phyloP scores from a whole-genome alignment of 441 rosid genomes.

The Adansonia madagascariensis region DNA sequence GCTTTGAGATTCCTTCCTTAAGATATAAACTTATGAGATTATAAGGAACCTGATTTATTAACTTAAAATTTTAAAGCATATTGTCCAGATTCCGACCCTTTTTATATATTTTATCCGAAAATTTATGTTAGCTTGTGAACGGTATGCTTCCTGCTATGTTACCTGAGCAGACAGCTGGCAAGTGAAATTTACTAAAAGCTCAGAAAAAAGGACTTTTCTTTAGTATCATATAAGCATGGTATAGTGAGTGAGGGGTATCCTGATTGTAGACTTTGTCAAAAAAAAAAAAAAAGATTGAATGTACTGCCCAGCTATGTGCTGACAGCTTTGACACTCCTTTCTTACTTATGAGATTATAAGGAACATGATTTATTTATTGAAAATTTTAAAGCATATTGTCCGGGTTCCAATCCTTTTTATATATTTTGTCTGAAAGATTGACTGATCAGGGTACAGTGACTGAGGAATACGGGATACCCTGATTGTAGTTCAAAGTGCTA shows the following conservation, averaged over 20 bases:
- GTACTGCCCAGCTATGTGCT: background rate
- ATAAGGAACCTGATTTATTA: too few relatives aligned
- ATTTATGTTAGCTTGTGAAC: too few relatives aligned
- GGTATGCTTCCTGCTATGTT: too few relatives aligned
- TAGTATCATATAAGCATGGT: background rate
- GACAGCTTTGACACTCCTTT: slow-evolving; percentile 2
- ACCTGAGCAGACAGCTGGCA: too few relatives aligned
- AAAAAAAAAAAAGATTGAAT: background rate
- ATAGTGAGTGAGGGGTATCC: background rate
- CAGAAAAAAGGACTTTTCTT: background rate
- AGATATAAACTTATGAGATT: too few relatives aligned
- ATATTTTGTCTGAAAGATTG: slow-evolving; percentile 24
- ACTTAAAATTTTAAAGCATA: background rate
- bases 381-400: background rate
- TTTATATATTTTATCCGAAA: too few relatives aligned
- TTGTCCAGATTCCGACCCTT: too few relatives aligned
- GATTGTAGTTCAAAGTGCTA: background rate
- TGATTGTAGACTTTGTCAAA: background rate
- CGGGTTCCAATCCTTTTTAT: slow-evolving; percentile 9
- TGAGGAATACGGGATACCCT: background rate
- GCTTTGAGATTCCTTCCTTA: too few relatives aligned
- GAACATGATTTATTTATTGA: background rate
- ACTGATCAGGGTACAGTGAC: slow-evolving; percentile 23
- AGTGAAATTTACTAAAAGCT: too few relatives aligned
- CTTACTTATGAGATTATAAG: slow-evolving; percentile 1